These are phyloP conservation scores for Waltergamsia citrina DNA, from an alignment of 2,329 filamentous ascomycete genomes.

Conservation along the genomic window DNA sequence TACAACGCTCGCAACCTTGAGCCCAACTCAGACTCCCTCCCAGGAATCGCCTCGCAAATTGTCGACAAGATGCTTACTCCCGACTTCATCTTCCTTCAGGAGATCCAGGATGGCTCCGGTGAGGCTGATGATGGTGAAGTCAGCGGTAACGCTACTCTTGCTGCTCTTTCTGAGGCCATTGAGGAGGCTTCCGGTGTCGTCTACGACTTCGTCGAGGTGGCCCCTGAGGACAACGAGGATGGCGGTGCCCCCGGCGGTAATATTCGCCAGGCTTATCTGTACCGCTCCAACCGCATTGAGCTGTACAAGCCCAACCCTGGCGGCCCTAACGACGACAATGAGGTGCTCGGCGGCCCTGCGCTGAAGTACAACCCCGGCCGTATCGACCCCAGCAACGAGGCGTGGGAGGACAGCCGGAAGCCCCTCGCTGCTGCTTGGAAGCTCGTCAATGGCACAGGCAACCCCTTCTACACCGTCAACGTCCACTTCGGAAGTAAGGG, in stretches of 20 bases:
- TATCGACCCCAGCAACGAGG: slow-evolving; percentile 51
- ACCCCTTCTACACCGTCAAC: slow-evolving; percentile 60
- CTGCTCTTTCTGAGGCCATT: slow-evolving; percentile 44
- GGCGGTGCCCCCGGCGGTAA: slow-evolving; percentile 62
- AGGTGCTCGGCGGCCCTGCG: slow-evolving; percentile 45
- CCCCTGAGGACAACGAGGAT: slow-evolving; percentile 49
- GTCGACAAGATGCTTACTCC: slow-evolving; percentile 53
- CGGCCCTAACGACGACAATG: slow-evolving; percentile 40
- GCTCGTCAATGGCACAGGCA: slow-evolving; percentile 38
- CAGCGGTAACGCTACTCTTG: slow-evolving; percentile 48
- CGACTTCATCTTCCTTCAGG: slow-evolving; percentile 59
- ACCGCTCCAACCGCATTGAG: slow-evolving; percentile 48
- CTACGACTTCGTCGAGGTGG: slow-evolving; percentile 53
- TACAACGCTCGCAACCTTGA: slow-evolving; percentile 66
- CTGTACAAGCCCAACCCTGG: slow-evolving; percentile 53
- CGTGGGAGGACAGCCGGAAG: slow-evolving; percentile 55
- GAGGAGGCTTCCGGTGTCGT: slow-evolving; percentile 33
- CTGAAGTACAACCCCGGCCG: slow-evolving; percentile 61
- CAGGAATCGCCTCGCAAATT: slow-evolving; percentile 54
- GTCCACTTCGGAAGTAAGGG: slow-evolving; percentile 61
- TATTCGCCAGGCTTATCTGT: slow-evolving; percentile 63
- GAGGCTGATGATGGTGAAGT: slow-evolving; percentile 48
- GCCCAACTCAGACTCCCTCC: slow-evolving; percentile 43
- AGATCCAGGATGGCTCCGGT: slow-evolving; percentile 60
- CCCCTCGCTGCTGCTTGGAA: slow-evolving; percentile 59